Base-by-base conservation (phyloP, 371 early-diverging fungal genomes). In the Lichtheimia ramosa region DNA sequence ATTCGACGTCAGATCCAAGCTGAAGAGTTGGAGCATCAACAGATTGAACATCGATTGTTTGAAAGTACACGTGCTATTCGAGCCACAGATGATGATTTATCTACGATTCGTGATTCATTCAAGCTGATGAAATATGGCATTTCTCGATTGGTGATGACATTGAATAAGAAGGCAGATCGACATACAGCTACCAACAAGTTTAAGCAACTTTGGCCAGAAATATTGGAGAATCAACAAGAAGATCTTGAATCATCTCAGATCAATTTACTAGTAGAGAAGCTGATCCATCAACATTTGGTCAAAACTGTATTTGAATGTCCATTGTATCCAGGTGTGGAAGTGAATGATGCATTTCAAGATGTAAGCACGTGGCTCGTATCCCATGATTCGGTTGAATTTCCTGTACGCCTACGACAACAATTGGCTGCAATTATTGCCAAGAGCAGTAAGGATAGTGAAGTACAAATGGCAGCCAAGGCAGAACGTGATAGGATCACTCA, bases 341-440 rank as follows among this genome's bases (percentile, higher is more conserved):
- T 78, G 1, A 78, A 72, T 54, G 43, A 56, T 8, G 63, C 78
- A 14, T 78, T 65, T 58, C 56, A 48, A 13, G 54, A 58, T 14
- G 51, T 78, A 3, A 60, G 70, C 43, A 50, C 57, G 8, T 78
- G 74, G 75, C 64, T 78, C 1, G 43, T 51, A 2, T 50, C 56
- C 25, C 54, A 72, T 51, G 68, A 74, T 16, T 34, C 40, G 10
- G 34, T 34, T 34, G 64, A 69, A 12, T 78, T 71, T 72, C 66
- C 73, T 21, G 42, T 65, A n/a, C 64, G 78, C 10, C 50, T 78
- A 43, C 64, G 69, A 21, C 75, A 78, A 40, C 78, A 78, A 48
- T 61, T 74, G 23, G 61, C 62, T 8, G 48, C 62, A 0, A 62
- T 78, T 28, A 57, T 74, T 4, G 67, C 63, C 1, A 68, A 70